Conservation (phyloP, 306 rosid species). For the Phaseolus lunatus region DNA sequence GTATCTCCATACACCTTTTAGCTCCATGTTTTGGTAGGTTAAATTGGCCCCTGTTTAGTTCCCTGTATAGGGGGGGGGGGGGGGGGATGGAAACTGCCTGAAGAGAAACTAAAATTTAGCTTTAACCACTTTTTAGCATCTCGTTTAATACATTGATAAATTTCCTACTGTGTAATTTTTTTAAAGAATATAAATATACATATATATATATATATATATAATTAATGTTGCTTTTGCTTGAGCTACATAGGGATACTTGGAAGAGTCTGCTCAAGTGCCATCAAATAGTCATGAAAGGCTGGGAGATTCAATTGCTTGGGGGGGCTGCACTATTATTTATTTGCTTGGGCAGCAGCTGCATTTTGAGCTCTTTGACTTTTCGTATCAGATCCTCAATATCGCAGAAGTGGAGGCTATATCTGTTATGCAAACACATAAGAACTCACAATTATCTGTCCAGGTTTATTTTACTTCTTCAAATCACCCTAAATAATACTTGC, state of each 20-base stretch:
- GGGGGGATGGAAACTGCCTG: neutral
- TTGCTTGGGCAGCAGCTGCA: constrained; percentile 97
- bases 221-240: constrained; percentile 48
- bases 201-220: too few species aligned
- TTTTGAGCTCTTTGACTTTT: constrained; percentile 97
- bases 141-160: constrained; percentile 35
- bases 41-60: neutral
- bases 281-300: constrained; percentile 77
- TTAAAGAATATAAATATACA: neutral
- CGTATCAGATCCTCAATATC: constrained; percentile 89
- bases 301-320: constrained; percentile 99
- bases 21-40: neutral
- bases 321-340: constrained; percentile 95
- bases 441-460: constrained; percentile 67
- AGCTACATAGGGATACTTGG: constrained; percentile 75
- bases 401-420: constrained; percentile 91
- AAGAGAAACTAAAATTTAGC: neutral
- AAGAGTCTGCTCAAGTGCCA: constrained; percentile 73
- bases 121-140: constrained; percentile 22
- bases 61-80: too few species aligned
- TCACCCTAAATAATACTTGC: constrained; percentile 22
- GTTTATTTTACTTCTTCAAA: constrained; percentile 51
- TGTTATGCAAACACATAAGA: constrained; percentile 63
- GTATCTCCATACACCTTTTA: neutral
- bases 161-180: neutral